Conservation (phyloP, 176 grass and related monocot species). For the Paspalum notatum region DNA sequence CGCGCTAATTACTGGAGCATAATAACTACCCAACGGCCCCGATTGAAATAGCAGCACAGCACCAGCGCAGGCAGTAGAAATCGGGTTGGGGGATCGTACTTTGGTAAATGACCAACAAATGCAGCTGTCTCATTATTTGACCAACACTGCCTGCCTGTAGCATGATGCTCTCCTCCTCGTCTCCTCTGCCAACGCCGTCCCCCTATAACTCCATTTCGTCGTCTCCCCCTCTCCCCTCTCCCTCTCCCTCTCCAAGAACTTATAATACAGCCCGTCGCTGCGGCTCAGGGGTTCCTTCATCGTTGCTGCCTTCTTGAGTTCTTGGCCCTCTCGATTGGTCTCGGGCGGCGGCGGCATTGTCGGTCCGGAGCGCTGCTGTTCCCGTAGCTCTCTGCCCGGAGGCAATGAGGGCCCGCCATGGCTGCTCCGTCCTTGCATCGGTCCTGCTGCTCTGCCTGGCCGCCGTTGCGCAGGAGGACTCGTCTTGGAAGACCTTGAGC, state of each 20-base stretch:
- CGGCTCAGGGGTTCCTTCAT: neutral
- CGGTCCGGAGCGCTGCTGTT: neutral
- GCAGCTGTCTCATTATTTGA: constrained; percentile 43
- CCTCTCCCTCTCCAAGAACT: neutral
- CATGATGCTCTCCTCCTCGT: too few relatives aligned
- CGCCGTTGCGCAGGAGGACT: constrained; percentile 42
- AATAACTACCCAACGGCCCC: too few relatives aligned
- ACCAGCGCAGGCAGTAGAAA: too few relatives aligned
- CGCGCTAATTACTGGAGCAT: too few relatives aligned
- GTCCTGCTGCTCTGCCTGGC: constrained; percentile 39
- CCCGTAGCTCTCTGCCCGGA: constrained; percentile 23
- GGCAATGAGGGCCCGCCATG: constrained; percentile 45
- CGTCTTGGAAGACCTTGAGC: constrained; percentile 62
- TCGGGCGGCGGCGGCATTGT: neutral
- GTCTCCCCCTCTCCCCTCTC: neutral
- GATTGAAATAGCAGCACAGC: too few relatives aligned
- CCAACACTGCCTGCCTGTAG: neutral
- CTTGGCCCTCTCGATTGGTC: too few relatives aligned
- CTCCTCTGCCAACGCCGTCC: too few relatives aligned
- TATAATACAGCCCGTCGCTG: constrained; percentile 29
- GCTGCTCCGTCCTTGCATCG: constrained; percentile 36
- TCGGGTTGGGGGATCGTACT: too few relatives aligned
- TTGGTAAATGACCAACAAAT: too few relatives aligned
- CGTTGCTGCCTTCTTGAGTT: neutral
- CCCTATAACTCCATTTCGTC: too few relatives aligned